phyloP scores from a whole-genome alignment of 208 protist species.

The Trichomonas tenax region DNA sequence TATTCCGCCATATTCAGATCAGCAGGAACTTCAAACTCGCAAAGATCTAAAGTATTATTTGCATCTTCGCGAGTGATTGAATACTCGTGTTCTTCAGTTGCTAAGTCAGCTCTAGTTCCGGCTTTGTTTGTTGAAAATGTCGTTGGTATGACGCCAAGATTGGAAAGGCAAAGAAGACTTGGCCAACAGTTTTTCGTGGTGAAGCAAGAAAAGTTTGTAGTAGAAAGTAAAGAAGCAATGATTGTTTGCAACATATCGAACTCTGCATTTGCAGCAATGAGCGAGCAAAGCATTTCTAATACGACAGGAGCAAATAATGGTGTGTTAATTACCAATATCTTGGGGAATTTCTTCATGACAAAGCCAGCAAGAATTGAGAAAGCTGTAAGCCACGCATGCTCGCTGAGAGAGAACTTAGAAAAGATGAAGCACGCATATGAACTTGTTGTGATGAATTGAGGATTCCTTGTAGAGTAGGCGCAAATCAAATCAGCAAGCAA shows the following conservation, averaged over 20 bases:
- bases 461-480: not conserved
- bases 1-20: not conserved
- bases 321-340: not conserved
- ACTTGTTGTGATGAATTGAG: not conserved
- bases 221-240: not conserved
- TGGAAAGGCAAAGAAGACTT: not conserved
- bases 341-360: not conserved
- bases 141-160: not conserved
- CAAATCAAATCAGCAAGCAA: not conserved
- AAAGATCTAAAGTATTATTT: not conserved
- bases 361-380: not conserved
- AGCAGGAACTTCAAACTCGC: not conserved
- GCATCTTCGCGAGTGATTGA: not conserved
- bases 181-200: not conserved
- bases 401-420: not conserved
- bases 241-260: not conserved
- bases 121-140: not conserved
- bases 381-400: not conserved
- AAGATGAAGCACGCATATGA: not conserved
- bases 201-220: not conserved
- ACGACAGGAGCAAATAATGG: not conserved
- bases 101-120: not conserved
- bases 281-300: not conserved
- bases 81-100: not conserved
- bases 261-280: not conserved